These are phyloP conservation scores for Aphanomyces cochlioides DNA, from an alignment of 352 stramenopile species.

Conservation along the genomic window DNA sequence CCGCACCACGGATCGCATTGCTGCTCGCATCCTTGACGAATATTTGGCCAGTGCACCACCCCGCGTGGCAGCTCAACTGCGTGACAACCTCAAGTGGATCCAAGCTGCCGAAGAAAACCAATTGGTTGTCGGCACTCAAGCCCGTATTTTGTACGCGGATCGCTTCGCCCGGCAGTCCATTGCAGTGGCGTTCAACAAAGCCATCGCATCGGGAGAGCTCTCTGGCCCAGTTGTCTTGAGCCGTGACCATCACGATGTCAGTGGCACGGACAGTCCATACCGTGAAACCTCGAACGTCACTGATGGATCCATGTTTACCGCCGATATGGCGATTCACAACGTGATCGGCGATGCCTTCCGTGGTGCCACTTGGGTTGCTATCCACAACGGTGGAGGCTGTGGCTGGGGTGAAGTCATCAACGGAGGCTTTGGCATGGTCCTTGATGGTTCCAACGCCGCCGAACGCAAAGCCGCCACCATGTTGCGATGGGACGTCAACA, in stretches of 20 bases:
- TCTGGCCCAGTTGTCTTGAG: constrained; percentile 73
- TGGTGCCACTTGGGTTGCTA: constrained; percentile 80
- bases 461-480: constrained; percentile 62
- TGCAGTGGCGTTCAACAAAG: constrained; percentile 80
- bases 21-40: constrained; percentile 59
- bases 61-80: constrained; percentile 64
- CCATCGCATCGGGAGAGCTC: constrained; percentile 63
- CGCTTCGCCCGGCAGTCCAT: constrained; percentile 69
- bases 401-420: constrained; percentile 88
- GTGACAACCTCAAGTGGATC: constrained; percentile 85
- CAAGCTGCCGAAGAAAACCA: constrained; percentile 79
- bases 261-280: constrained; percentile 84
- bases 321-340: constrained; percentile 89
- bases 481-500: constrained; percentile 89
- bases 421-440: constrained; percentile 82
- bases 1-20: constrained; percentile 73
- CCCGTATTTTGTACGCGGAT: constrained; percentile 85
- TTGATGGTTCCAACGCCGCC: constrained; percentile 71
- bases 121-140: constrained; percentile 84
- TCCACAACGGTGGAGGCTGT: constrained; percentile 87
- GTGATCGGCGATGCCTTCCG: constrained; percentile 79
- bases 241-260: constrained; percentile 87
- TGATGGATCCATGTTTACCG: constrained; percentile 81
- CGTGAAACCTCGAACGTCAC: constrained; percentile 86
- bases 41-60: constrained; percentile 49